Evolutionary conservation across 768 basidiomycete genomes (phyloP), one percentile per base, ranked within the genome.

Genomic region (Boletus tomentosulus): DNA sequence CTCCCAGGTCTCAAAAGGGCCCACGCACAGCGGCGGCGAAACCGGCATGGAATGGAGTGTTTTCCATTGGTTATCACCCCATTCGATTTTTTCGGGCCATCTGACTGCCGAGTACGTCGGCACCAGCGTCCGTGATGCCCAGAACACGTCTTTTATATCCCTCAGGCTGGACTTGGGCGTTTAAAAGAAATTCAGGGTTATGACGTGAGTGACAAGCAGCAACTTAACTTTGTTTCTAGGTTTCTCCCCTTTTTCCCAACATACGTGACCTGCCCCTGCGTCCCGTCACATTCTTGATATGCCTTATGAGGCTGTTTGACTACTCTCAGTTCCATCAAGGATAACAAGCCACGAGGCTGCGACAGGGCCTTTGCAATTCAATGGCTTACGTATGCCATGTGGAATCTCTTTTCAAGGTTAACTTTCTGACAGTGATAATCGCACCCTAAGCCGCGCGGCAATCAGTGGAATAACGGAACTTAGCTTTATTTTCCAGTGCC

Each of bases 211-310:
- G 16, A 50, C 37, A 39, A 22, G 30, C 57, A 53, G 25, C 57
- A 67, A 66, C 58, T 28, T 68, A 68, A 68, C 65, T 61, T 65
- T 66, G 64, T 61, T 25, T 19, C 50, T 35, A 33, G 46, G 38
- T 22, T 24, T 19, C 48, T 39, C 46, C 58, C 48, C 41, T 46
- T 48, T 51, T 56, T 57, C 30, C 52, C n/a, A 58, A 50, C 47
- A 31, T 24, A 24, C 27, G 46, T 47, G 33, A 13, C 13, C 46
- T 48, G 51, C 47, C 55, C 53, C 53, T 63, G 53, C 46, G 19
- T 25, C 41, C 50, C 19, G 53, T 52, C 57, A 59, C 62, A 42
- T 46, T 30, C 41, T 44, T 48, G 57, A 57, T 58, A 61, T 67
- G 48, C 54, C 62, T 51, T 57, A 55, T 54, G 41, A 34, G 48